Base-by-base conservation (phyloP, 352 stramenopile species). In the Pilasporangium apinafurcum region DNA sequence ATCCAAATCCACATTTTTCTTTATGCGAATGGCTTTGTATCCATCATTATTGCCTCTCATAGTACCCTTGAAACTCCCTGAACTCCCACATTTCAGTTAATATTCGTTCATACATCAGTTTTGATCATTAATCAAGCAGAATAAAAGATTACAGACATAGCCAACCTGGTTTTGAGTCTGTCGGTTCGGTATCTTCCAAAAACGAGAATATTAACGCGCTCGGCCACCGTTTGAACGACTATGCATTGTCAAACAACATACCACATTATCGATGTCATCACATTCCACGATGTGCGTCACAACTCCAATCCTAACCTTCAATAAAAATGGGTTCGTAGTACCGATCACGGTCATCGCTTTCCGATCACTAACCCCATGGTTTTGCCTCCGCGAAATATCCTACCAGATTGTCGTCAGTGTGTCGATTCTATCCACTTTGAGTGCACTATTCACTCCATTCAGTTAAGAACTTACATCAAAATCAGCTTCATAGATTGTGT, bases 301-400 rank as follows among this genome's bases (percentile, higher is more conserved):
- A 35, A 2, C 17, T 13, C 8, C 1, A 4, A 10, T 13, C 31
- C 1, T 61, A 83, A n/a, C 74, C 65, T 92, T 95, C 63, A 92
- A 70, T 40, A 95, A 95, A 43, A 92, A 92, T 2, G 83, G 83
- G 24, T 92, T 95, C 16, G 83, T 95, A 17, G 80, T 90, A 40
- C 83, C 83, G 14, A 95, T 67, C 0, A 92, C 59, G 26, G 62
- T 87, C 44, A 76, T 71, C 20, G 65, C 44, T 21, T 75, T 68
- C 0, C 62, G 56, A 25, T 42, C 46, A 44, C 69, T 83, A 17
- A 70, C 43, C 24, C 68, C 74, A 25, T 63, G 48, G 21, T 76
- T 78, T 56, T 88, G 76, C n/a, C 68, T 58, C 6, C 49, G 56
- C 35, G 72, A 54, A 36, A 87, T 61, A 36, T 69, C 57, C 75